Evolutionary conservation across 202 grass and related monocot genomes (phyloP).

Genomic region (Bolboschoenoplectus hybrid): DNA sequence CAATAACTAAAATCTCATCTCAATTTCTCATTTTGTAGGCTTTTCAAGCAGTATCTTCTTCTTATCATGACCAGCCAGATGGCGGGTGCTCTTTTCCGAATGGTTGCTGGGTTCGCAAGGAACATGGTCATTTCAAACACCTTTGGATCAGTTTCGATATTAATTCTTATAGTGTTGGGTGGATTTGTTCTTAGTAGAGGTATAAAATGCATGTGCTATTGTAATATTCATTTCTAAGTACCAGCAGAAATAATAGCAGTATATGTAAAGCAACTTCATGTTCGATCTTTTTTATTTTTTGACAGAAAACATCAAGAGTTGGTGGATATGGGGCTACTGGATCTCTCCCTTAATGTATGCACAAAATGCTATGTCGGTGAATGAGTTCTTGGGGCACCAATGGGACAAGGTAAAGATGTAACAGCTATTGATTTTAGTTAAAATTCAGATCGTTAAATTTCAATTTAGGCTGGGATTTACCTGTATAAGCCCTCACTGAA

Average conservation of each 20-base stretch:
- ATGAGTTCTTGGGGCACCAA: conserved; percentile 50
- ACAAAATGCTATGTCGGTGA: conserved; percentile 55
- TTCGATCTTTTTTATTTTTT: background rate
- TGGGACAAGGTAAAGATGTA: conserved; percentile 46
- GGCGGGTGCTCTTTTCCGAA: conserved; percentile 51
- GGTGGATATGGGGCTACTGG: conserved; percentile 74
- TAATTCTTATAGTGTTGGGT: conserved; percentile 50
- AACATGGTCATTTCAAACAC: conserved; percentile 55
- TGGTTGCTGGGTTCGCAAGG: conserved; percentile 47
- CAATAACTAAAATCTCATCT: background rate
- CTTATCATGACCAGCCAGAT: conserved; percentile 52
- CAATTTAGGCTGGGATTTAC: background rate
- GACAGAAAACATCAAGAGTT: conserved; percentile 52
- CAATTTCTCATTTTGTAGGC: conserved; percentile 37
- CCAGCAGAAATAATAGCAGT: conserved; percentile 3
- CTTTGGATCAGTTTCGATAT: conserved; percentile 45
- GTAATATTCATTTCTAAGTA: conserved; percentile 4
- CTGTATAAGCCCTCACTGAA: background rate
- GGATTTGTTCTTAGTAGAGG: conserved; percentile 53
- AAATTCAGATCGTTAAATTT: background rate
- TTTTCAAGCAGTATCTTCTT: conserved; percentile 55
- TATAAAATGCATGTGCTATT: conserved; percentile 7
- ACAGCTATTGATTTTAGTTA: background rate
- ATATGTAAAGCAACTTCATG: conserved; percentile 19
- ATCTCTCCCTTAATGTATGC: conserved; percentile 60